phyloP scores from a whole-genome alignment of 352 stramenopile genomes.

The Pilasporangium apinafurcum region DNA sequence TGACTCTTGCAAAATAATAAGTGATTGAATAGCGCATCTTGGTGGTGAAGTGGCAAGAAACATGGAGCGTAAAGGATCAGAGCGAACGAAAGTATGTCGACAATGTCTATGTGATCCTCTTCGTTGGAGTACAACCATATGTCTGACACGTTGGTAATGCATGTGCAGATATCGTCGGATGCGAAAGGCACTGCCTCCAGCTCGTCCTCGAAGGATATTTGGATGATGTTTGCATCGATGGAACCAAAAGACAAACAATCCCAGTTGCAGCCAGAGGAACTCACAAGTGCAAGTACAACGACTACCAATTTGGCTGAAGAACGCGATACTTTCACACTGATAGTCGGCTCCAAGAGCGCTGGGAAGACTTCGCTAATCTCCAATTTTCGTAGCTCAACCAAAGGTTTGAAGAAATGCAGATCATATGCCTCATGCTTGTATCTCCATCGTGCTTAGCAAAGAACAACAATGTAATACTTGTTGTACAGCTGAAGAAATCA shows the following conservation, averaged over 20 bases:
- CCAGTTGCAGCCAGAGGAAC: slow-evolving; percentile 10
- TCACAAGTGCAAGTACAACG: slow-evolving; percentile 1
- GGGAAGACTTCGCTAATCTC: slow-evolving; percentile 82
- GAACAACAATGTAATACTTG: slow-evolving; percentile 4
- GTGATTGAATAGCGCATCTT: too few relatives aligned
- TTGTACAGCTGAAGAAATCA: slow-evolving; percentile 67
- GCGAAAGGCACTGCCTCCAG: too few relatives aligned
- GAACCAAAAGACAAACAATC: slow-evolving; percentile 23
- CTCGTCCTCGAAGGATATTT: slow-evolving; percentile 58
- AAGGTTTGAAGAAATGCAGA: slow-evolving; percentile 12
- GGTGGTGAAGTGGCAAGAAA: slow-evolving; percentile 1
- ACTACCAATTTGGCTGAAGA: slow-evolving; percentile 25
- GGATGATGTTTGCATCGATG: slow-evolving; percentile 53
- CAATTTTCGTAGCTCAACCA: slow-evolving; percentile 58
- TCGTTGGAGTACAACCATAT: too few relatives aligned
- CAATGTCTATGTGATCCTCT: not conserved
- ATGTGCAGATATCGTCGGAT: not conserved
- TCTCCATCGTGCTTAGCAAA: not conserved
- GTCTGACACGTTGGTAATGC: too few relatives aligned
- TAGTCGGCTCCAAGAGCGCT: slow-evolving; percentile 53
- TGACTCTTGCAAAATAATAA: too few relatives aligned
- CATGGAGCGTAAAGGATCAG: slow-evolving; percentile 9
- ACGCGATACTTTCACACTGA: slow-evolving; percentile 65
- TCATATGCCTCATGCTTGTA: not conserved
- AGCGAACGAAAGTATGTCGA: slow-evolving; percentile 2